Evolutionary conservation across 2,329 filamentous ascomycete species (phyloP).

Genomic region (Mycosphaerelloides madeirae): DNA sequence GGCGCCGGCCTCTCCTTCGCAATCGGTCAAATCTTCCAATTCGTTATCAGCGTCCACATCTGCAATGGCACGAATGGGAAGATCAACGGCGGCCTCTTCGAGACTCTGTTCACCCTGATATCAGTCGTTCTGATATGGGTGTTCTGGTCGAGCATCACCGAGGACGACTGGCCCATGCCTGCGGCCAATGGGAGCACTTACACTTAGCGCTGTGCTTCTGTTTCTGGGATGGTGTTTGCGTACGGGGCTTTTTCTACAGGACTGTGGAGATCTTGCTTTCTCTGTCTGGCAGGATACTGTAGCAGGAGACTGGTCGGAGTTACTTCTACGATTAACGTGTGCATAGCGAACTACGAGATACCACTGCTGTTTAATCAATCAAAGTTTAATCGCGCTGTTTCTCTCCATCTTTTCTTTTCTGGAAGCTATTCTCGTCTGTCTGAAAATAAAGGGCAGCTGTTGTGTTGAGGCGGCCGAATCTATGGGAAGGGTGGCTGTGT

Average conservation of each 20-base stretch:
- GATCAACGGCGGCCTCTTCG: conserved; percentile 89
- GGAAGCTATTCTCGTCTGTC: too few relatives aligned
- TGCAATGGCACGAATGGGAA: conserved; percentile 77
- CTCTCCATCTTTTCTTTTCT: too few relatives aligned
- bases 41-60: conserved; percentile 84
- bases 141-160: conserved; percentile 99
- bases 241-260: conserved; percentile 4
- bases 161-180: conserved; percentile 87
- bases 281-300: neutral
- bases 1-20: conserved; percentile 77
- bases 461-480: too few relatives aligned
- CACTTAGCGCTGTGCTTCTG: conserved; percentile 18
- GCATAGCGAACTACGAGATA: conserved; percentile 22
- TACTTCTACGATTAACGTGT: conserved; percentile 18
- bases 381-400: too few relatives aligned
- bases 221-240: conserved; percentile 1
- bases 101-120: conserved; percentile 85
- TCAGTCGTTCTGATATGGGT: conserved; percentile 81
- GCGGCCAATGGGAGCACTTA: conserved; percentile 38
- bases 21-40: conserved; percentile 92
- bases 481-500: too few relatives aligned
- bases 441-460: too few relatives aligned
- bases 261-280: conserved; percentile 1
- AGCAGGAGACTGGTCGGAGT: conserved; percentile 6
- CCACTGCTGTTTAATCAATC: conserved; percentile 1